Percentiles rank a stretch among this genome's conserved stretches.
phyloP scores from a whole-genome alignment of 768 basidiomycete species.

The Pleurotus cornucopiae region DNA sequence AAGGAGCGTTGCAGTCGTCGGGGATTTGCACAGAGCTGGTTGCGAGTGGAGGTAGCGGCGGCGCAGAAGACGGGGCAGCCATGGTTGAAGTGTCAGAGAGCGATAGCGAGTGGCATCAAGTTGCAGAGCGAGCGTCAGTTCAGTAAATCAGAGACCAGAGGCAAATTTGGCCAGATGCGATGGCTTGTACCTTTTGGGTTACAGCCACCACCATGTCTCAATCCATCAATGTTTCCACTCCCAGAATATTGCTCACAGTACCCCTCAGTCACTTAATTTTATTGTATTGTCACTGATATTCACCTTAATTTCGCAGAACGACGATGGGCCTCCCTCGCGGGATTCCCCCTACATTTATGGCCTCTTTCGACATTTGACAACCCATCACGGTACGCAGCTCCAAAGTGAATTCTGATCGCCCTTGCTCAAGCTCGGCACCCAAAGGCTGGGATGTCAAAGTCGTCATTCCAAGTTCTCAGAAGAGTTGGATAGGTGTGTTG shows the following conservation, averaged over 20 bases:
- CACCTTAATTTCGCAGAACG: slow-evolving; percentile 48
- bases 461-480: slow-evolving; percentile 75
- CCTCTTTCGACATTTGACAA: slow-evolving; percentile 58
- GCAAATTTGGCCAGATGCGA: neutral
- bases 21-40: neutral
- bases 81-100: neutral
- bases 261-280: neutral
- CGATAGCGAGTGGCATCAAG: neutral
- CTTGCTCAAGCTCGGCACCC: neutral
- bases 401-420: slow-evolving; percentile 27
- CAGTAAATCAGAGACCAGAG: neutral
- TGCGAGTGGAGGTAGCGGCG: neutral
- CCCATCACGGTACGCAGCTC: slow-evolving; percentile 55
- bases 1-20: neutral
- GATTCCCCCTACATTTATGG: slow-evolving; percentile 78
- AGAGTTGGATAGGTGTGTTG: slow-evolving; percentile 79
- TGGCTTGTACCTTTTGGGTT: neutral
- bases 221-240: slow-evolving; percentile 12
- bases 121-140: neutral
- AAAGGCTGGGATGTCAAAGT: slow-evolving; percentile 79
- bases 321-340: slow-evolving; percentile 74
- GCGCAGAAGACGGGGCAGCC: neutral
- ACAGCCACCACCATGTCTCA: slow-evolving; percentile 7
- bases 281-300: neutral
- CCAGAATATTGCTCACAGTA: slow-evolving; percentile 38